Percentiles rank a stretch among this genome's conserved stretches.
Conservation (phyloP, 306 rosid species). For the Vicia sativa region DNA sequence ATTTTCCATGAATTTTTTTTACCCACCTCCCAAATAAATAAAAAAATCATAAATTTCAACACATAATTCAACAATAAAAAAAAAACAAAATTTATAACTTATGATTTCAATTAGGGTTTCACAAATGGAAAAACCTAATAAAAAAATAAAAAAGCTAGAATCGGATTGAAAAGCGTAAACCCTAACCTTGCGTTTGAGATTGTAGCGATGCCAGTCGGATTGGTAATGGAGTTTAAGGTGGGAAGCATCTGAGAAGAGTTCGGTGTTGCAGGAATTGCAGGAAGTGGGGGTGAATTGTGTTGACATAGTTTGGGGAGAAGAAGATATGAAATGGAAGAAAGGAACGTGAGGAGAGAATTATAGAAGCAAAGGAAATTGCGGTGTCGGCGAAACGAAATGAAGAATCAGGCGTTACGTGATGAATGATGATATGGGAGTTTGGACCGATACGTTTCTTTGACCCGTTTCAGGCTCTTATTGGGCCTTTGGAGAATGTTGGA, state of each 20-base stretch:
- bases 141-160: too few relatives aligned
- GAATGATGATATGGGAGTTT: background rate
- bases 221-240: slow-evolving; percentile 88
- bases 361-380: background rate
- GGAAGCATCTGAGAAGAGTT: slow-evolving; percentile 60
- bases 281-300: slow-evolving; percentile 45
- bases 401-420: background rate
- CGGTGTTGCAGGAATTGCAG: slow-evolving; percentile 95
- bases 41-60: background rate
- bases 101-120: too few relatives aligned
- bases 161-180: too few relatives aligned
- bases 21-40: too few relatives aligned
- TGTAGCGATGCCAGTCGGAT: slow-evolving; percentile 99
- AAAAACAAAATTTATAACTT: background rate
- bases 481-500: too few relatives aligned
- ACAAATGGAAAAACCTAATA: background rate
- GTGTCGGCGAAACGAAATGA: slow-evolving; percentile 39
- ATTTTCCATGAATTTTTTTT: background rate
- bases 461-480: too few relatives aligned
- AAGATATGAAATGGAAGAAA: background rate
- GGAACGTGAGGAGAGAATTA: background rate
- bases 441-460: too few relatives aligned
- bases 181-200: slow-evolving; percentile 97
- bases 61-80: background rate
- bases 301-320: slow-evolving; percentile 51